Percentiles rank a stretch among this genome's conserved stretches.
Evolutionary conservation across 768 basidiomycete species (phyloP).

Genomic region (Collybia mongolica): DNA sequence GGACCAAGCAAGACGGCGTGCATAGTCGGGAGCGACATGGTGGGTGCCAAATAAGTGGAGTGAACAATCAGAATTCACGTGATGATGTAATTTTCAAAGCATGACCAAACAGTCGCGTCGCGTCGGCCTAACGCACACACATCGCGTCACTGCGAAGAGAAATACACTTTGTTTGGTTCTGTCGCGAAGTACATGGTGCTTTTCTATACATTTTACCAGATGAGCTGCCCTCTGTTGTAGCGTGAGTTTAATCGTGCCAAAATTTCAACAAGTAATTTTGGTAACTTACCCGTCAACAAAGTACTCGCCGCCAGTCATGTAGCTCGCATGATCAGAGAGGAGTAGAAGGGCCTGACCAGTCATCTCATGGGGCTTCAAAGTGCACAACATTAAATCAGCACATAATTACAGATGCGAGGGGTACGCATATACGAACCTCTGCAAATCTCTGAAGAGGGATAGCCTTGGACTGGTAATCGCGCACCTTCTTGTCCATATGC

Average conservation of each 20-base stretch:
- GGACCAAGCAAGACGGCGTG: too few relatives aligned
- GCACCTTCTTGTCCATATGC: constrained; percentile 47
- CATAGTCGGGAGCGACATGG: too few relatives aligned
- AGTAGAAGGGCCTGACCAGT: constrained; percentile 53
- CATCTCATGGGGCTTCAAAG: constrained; percentile 52
- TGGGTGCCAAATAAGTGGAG: too few relatives aligned
- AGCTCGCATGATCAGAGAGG: constrained; percentile 48
- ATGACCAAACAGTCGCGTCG: too few relatives aligned
- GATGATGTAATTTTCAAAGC: too few relatives aligned
- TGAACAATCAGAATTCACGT: too few relatives aligned
- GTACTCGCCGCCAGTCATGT: constrained; percentile 60
- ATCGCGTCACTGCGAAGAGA: too few relatives aligned
- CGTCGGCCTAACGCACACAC: too few relatives aligned
- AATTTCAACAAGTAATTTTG: neutral
- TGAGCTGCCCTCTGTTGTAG: constrained; percentile 23
- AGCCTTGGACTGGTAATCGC: constrained; percentile 45
- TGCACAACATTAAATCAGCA: neutral
- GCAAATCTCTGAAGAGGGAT: constrained; percentile 60
- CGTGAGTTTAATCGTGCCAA: neutral
- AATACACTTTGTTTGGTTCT: too few relatives aligned
- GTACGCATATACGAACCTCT: constrained; percentile 29
- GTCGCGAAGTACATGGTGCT: too few relatives aligned
- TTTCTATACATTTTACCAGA: constrained; percentile 21
- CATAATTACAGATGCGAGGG: neutral
- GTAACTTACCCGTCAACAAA: constrained; percentile 52